phyloP scores from a whole-genome alignment of 2,329 filamentous ascomycete genomes.

The Talaromyces funiculosus region DNA sequence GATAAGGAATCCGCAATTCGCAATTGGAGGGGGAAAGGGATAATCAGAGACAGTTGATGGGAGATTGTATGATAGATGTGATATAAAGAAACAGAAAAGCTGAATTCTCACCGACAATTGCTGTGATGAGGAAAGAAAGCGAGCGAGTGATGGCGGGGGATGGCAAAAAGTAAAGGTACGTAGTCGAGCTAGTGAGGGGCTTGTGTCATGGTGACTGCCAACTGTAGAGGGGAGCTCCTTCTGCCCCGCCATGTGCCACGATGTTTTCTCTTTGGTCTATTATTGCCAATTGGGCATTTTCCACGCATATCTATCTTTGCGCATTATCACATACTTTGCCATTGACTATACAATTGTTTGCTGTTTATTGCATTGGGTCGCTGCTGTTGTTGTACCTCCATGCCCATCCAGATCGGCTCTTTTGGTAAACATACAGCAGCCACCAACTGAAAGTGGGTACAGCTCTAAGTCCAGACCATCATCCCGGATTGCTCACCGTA shows the following conservation, averaged over 20 bases:
- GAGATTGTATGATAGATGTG: background rate
- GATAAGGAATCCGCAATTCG: background rate
- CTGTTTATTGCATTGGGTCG: background rate
- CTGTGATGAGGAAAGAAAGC: background rate
- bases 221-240: background rate
- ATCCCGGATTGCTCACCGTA: background rate
- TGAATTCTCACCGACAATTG: background rate
- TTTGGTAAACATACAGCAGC: background rate
- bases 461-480: background rate
- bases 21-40: background rate
- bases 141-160: background rate
- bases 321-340: background rate
- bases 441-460: background rate
- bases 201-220: slow-evolving; percentile 6
- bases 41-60: background rate
- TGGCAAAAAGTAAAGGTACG: background rate
- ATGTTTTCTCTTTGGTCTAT: background rate
- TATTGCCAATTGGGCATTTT: background rate
- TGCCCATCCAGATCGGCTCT: background rate
- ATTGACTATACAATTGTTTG: background rate
- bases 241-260: background rate
- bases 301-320: background rate
- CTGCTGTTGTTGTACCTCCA: background rate
- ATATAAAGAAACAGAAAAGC: background rate
- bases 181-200: background rate